phyloP scores from a whole-genome alignment of 2,329 filamentous ascomycete species.

The Xylariaceae sp. region DNA sequence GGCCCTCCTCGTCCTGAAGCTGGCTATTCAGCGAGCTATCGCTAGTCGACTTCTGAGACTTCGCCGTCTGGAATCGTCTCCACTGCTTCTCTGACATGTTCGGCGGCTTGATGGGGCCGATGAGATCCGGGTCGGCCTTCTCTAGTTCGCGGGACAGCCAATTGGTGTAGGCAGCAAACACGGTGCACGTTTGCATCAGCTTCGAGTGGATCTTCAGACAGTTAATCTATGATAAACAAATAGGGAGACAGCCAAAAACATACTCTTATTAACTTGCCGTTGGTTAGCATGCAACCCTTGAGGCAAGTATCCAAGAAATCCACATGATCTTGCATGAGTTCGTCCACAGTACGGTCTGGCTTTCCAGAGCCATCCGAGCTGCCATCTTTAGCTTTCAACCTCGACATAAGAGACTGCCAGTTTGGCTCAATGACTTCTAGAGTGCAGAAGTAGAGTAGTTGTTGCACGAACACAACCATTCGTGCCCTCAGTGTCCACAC shows the following conservation, averaged over 20 bases:
- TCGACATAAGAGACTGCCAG: constrained; percentile 92
- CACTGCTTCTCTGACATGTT: constrained; percentile 69
- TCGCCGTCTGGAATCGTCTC: constrained; percentile 61
- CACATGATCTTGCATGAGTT: constrained; percentile 98
- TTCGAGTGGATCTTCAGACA: constrained; percentile 86
- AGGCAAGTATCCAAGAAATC: constrained; percentile 97
- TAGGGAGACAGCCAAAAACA: constrained; percentile 30
- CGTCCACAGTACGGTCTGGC: constrained; percentile 80
- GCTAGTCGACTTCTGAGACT: constrained; percentile 48
- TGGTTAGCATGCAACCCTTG: constrained; percentile 99
- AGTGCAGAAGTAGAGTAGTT: constrained; percentile 95
- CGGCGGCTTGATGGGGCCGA: constrained; percentile 60
- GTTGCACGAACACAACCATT: constrained; percentile 97
- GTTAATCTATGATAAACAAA: constrained; percentile 31
- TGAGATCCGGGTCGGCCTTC: constrained; percentile 81
- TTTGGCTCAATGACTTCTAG: constrained; percentile 98
- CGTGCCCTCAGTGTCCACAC: constrained; percentile 91
- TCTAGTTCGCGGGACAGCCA: constrained; percentile 86
- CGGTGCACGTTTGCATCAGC: constrained; percentile 92
- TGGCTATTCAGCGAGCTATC: constrained; percentile 47
- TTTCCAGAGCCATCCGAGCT: constrained; percentile 49
- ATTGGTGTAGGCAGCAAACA: constrained; percentile 90
- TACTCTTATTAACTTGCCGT: constrained; percentile 91
- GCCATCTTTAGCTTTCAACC: constrained; percentile 70
- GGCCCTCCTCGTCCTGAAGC: constrained; percentile 49